Evolutionary conservation across 1,139 yeast species (phyloP), one percentile per base, ranked within the genome.

Genomic region (Candida pseudoviswanathii): DNA sequence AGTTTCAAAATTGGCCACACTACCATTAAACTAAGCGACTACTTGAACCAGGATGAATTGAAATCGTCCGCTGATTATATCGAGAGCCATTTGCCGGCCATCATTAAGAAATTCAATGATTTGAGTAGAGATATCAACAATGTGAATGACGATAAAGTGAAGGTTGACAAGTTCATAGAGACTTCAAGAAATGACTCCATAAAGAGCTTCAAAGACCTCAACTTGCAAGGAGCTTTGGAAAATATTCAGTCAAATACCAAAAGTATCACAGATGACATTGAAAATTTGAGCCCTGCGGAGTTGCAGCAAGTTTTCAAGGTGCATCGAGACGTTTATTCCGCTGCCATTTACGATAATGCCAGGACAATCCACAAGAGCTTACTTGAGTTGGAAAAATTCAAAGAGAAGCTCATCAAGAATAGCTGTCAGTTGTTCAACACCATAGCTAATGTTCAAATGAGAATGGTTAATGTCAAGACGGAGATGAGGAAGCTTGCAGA

Each of bases 371-470:
- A 53, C 36, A 41, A 51, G 1, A 57, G 60, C 47, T 54, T 60
- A 32, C 32, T 41, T n/a, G 51, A 54, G 5, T 57, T 70, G 32
- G 48, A 53, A 4, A 43, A 58, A 1, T 76, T 75, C 56, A 69
- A 67, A 48, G 31, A 43, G 3, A 60, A 62, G n/a, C 55, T 75
- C 22, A 47, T 61, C 4, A 47, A 48, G 4, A 62, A 65, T 10
- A 63, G 70, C 50, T 58, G 66, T 11, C 32, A 42, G 2, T 58
- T 74, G 0, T 75, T 71, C 53, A 63, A 62, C 44, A 60, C 51
- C 6, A 68, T 76, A 22, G 80, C 80, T 2, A 54, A 54, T 36
- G 54, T 73, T 33, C 81, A 77, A 55, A 68, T 73, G 75, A 62
- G 62, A 43, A 68, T 71, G 60, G 80, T 77, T 3, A 57, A 56